A percentile compares a stretch with the other conserved stretches of the same genome.
These are phyloP conservation scores for Lactarius sanguifluus DNA, from an alignment of 768 basidiomycete genomes.

Conservation along the genomic window DNA sequence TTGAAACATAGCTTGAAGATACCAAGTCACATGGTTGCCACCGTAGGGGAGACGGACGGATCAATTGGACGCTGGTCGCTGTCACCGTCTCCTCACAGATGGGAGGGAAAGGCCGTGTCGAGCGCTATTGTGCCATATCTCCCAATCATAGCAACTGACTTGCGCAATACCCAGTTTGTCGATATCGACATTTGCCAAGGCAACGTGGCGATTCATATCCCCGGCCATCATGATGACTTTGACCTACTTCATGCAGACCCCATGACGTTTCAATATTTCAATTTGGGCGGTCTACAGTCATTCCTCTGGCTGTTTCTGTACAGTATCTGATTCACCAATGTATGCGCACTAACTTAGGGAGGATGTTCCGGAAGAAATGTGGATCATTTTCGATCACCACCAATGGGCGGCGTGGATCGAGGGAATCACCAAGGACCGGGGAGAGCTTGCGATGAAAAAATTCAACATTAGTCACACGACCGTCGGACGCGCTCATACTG, in stretches of 20 bases:
- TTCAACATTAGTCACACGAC: neutral
- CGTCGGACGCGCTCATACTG: neutral
- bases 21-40: too few relatives aligned
- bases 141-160: too few relatives aligned
- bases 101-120: too few relatives aligned
- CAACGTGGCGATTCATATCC: too few relatives aligned
- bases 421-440: neutral
- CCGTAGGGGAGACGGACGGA: too few relatives aligned
- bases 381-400: neutral
- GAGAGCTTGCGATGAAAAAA: neutral
- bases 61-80: too few relatives aligned
- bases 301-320: neutral
- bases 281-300: neutral
- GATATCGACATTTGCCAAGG: too few relatives aligned
- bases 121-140: too few relatives aligned
- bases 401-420: too few relatives aligned
- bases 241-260: neutral
- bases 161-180: too few relatives aligned
- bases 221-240: neutral
- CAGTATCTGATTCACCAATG: neutral
- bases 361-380: neutral
- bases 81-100: too few relatives aligned
- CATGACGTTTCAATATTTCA: slow-evolving; percentile 1
- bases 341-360: neutral
- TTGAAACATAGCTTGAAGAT: too few relatives aligned